Conservation (phyloP, 2,329 filamentous ascomycete genomes). For the Pestalotiopsis sp. region DNA sequence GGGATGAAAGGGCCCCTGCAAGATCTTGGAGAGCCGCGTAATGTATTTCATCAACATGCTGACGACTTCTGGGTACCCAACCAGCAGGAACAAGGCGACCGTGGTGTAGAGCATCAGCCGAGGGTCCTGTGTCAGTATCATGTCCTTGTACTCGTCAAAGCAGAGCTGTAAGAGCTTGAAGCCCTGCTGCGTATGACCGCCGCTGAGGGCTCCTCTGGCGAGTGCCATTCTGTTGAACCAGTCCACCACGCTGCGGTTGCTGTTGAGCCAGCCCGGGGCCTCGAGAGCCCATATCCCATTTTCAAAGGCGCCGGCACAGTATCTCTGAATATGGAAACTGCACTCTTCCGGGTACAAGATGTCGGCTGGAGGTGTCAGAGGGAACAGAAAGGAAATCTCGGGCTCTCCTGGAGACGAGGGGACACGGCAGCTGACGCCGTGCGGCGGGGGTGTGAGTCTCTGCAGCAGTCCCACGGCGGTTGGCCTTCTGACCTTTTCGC, state of each 20-base stretch:
- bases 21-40: background rate
- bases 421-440: conserved; percentile 4
- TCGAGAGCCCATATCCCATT: conserved; percentile 6
- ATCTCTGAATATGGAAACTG: conserved; percentile 3
- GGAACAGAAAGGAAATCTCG: conserved; percentile 11
- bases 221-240: conserved; percentile 12
- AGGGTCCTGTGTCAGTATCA: conserved; percentile 7
- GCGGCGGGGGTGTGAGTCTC: background rate
- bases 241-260: conserved; percentile 1
- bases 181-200: conserved; percentile 7
- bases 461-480: background rate
- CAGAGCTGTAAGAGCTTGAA: conserved; percentile 10
- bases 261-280: background rate
- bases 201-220: conserved; percentile 4
- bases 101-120: conserved; percentile 10
- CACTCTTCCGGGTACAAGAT: conserved; percentile 6
- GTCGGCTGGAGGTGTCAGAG: conserved; percentile 10
- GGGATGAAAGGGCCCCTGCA: conserved; percentile 8
- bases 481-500: background rate
- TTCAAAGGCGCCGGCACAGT: conserved; percentile 8
- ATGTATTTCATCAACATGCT: conserved; percentile 10
- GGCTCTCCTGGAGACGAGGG: background rate
- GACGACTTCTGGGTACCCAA: conserved; percentile 10
- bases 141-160: conserved; percentile 13
- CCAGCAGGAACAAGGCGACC: conserved; percentile 1